These are phyloP conservation scores for Pterula multifida DNA, from an alignment of 1,284 basidiomycete genomes.

Conservation along the genomic window DNA sequence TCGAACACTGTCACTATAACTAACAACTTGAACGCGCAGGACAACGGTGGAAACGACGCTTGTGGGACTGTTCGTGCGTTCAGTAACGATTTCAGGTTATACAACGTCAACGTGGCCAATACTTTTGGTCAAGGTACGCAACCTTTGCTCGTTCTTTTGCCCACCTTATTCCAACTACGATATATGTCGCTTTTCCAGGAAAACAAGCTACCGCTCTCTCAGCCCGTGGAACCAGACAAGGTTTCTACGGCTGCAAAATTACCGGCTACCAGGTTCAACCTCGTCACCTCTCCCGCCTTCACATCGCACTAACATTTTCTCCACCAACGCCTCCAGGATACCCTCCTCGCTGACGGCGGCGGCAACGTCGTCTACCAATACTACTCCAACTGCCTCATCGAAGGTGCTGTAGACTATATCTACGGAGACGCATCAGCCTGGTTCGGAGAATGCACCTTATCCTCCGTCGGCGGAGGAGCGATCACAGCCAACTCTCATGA, in stretches of 20 bases:
- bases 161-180: too few relatives aligned
- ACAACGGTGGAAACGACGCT: slow-evolving; percentile 10
- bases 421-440: slow-evolving; percentile 17
- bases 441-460: slow-evolving; percentile 18
- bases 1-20: slow-evolving; percentile 16
- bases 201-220: slow-evolving; percentile 16
- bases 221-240: slow-evolving; percentile 14
- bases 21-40: slow-evolving; percentile 16
- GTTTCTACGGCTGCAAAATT: slow-evolving; percentile 15
- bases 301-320: background rate
- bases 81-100: slow-evolving; percentile 12
- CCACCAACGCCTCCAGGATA: background rate
- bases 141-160: background rate
- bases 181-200: slow-evolving; percentile 15
- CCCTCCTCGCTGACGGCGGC: slow-evolving; percentile 11
- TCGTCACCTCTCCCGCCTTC: background rate
- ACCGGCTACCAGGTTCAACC: slow-evolving; percentile 14
- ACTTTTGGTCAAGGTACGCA: background rate
- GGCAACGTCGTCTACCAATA: slow-evolving; percentile 9
- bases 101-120: slow-evolving; percentile 15
- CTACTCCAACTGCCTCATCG: slow-evolving; percentile 17
- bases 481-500: slow-evolving; percentile 17
- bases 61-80: slow-evolving; percentile 13
- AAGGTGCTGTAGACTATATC: slow-evolving; percentile 18
- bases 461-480: slow-evolving; percentile 15